Evolutionary conservation across 1,284 basidiomycete genomes (phyloP).

Genomic region (Spongispora temasekensis): DNA sequence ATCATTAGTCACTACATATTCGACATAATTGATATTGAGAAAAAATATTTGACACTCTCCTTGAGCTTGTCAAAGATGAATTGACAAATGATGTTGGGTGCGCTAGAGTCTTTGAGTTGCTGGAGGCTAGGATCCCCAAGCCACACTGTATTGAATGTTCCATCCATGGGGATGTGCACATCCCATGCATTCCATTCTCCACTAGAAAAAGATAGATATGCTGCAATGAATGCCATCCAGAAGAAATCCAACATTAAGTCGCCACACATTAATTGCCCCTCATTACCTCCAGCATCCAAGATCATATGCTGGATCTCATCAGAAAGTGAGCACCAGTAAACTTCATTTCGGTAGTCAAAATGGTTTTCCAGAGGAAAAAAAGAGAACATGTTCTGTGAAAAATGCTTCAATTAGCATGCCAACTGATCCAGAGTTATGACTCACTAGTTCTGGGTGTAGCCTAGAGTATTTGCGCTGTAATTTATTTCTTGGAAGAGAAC

Average conservation of each 20-base stretch:
- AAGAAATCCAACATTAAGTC: constrained; percentile 6
- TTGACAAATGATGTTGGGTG: not conserved
- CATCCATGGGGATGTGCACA: constrained; percentile 1
- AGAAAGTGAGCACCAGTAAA: not conserved
- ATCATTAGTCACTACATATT: not conserved
- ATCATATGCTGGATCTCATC: not conserved
- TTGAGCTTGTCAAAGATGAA: constrained; percentile 4
- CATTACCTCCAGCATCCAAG: not conserved
- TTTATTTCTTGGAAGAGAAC: constrained; percentile 3
- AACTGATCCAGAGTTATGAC: not conserved
- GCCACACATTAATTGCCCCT: not conserved
- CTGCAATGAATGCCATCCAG: constrained; percentile 3
- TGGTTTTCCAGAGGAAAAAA: not conserved
- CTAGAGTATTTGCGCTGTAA: constrained; percentile 1
- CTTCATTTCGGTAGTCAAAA: constrained; percentile 1
- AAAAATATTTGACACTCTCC: constrained; percentile 2
- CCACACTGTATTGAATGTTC: not conserved
- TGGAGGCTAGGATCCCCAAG: constrained; percentile 2
- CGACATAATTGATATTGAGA: not conserved
- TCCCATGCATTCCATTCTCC: constrained; percentile 2
- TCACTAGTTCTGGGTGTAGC: not conserved
- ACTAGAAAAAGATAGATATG: constrained; percentile 1
- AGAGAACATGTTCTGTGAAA: constrained; percentile 2
- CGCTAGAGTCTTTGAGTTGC: not conserved
- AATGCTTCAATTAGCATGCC: not conserved